A percentile compares a stretch with the other conserved stretches of the same genome.
Evolutionary conservation across 257 asterid species (phyloP).

Genomic region (Nicotiana undulata): DNA sequence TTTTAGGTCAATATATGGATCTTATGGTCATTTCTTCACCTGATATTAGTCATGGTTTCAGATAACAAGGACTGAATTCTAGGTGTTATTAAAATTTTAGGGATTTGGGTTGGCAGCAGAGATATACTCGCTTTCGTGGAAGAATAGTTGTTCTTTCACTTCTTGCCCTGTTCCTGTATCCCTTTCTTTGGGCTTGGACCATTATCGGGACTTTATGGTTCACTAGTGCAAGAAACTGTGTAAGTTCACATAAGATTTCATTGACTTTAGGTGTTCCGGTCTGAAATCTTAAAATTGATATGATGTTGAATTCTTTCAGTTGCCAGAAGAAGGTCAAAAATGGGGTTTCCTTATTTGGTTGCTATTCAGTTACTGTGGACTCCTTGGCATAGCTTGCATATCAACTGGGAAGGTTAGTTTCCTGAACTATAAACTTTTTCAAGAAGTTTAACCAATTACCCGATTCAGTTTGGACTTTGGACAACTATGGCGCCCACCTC

Average conservation of each 20-base stretch:
- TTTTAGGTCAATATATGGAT: neutral
- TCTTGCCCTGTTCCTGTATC: constrained; percentile 68
- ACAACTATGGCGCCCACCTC: neutral
- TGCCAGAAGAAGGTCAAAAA: constrained; percentile 95
- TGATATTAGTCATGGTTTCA: neutral
- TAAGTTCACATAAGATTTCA: constrained; percentile 28
- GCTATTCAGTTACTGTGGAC: constrained; percentile 96
- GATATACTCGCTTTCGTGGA: constrained; percentile 79
- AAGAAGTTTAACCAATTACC: neutral
- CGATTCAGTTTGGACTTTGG: neutral
- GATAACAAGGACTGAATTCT: constrained; percentile 6
- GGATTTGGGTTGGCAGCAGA: constrained; percentile 97
- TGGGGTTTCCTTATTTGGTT: constrained; percentile 99
- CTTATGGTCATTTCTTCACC: neutral
- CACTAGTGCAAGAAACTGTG: constrained; percentile 68
- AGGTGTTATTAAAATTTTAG: constrained; percentile 25
- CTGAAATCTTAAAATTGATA: neutral
- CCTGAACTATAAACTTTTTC: neutral
- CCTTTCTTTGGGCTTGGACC: constrained; percentile 89
- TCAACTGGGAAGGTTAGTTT: constrained; percentile 74
- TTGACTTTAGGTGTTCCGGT: neutral
- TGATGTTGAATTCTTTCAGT: constrained; percentile 28
- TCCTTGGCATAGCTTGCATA: constrained; percentile 70
- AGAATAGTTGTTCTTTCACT: constrained; percentile 72
- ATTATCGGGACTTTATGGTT: constrained; percentile 85